These are phyloP conservation scores for Ogataea nakhonphanomensis DNA, from an alignment of 805 yeast species.

Conservation along the genomic window DNA sequence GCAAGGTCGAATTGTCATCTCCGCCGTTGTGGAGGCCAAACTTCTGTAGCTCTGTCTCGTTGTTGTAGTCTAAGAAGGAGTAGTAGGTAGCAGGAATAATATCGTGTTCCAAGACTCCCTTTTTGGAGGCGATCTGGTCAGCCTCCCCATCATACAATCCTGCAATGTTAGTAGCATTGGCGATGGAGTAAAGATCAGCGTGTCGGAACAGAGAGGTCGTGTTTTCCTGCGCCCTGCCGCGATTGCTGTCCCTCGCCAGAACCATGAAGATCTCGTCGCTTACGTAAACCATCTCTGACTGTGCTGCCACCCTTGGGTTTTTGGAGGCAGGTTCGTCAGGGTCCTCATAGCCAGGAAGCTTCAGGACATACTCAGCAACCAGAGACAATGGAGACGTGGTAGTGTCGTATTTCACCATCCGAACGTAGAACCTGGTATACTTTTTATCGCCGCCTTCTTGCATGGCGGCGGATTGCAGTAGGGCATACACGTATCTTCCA, in stretches of 20 bases:
- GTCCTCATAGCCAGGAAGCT: slow-evolving; percentile 27
- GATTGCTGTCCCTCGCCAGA: slow-evolving; percentile 30
- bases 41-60: slow-evolving; percentile 25
- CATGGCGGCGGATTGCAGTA: slow-evolving; percentile 30
- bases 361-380: slow-evolving; percentile 30
- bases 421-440: slow-evolving; percentile 19
- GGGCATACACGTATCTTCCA: slow-evolving; percentile 26
- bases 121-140: slow-evolving; percentile 25
- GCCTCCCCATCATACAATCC: slow-evolving; percentile 29
- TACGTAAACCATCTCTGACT: slow-evolving; percentile 29
- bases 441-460: slow-evolving; percentile 33
- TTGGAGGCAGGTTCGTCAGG: slow-evolving; percentile 19
- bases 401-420: slow-evolving; percentile 31
- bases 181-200: slow-evolving; percentile 28
- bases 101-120: slow-evolving; percentile 23
- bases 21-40: slow-evolving; percentile 36
- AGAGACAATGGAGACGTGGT: slow-evolving; percentile 17
- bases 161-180: slow-evolving; percentile 29
- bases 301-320: slow-evolving; percentile 31
- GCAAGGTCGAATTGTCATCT: slow-evolving; percentile 20
- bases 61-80: slow-evolving; percentile 27
- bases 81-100: slow-evolving; percentile 28
- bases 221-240: slow-evolving; percentile 23
- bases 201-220: slow-evolving; percentile 29
- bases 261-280: slow-evolving; percentile 29